phyloP scores from a whole-genome alignment of 2,329 filamentous ascomycete genomes.

The Venturiaceae sp. region DNA sequence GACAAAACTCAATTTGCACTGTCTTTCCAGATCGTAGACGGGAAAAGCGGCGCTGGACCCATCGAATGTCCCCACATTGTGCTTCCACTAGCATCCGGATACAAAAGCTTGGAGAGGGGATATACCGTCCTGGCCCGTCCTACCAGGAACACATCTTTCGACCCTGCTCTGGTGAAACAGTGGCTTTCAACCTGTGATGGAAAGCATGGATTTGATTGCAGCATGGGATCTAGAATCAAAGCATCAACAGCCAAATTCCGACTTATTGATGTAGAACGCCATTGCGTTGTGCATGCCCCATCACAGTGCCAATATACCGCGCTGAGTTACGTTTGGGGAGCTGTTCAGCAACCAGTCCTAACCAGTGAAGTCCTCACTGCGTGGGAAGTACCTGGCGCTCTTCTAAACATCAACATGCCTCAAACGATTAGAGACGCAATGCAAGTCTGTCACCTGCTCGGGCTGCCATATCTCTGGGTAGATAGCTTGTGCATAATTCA shows the following conservation, averaged over 20 bases:
- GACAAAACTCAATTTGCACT: neutral
- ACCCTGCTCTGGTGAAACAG: neutral
- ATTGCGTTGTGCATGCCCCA: neutral
- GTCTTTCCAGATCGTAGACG: neutral
- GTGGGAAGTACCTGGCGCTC: neutral
- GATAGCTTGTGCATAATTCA: constrained; percentile 10
- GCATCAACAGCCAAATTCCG: neutral
- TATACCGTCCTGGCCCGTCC: neutral
- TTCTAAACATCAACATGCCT: neutral
- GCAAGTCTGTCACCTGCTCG: neutral
- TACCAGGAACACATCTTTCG: neutral
- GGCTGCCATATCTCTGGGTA: constrained; percentile 9
- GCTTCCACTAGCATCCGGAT: neutral
- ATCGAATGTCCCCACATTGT: neutral
- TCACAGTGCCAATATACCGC: neutral
- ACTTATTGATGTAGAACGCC: constrained; percentile 1
- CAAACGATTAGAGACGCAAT: constrained; percentile 9
- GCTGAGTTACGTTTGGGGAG: constrained; percentile 9
- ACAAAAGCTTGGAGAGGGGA: neutral
- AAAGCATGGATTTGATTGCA: neutral
- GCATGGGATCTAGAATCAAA: neutral
- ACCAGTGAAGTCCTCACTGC: neutral
- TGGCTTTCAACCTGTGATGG: neutral
- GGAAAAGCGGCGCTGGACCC: neutral
- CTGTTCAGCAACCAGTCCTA: neutral